These are phyloP conservation scores for Musa acuminata DNA, from an alignment of 176 grass and related monocot species.

Conservation along the genomic window DNA sequence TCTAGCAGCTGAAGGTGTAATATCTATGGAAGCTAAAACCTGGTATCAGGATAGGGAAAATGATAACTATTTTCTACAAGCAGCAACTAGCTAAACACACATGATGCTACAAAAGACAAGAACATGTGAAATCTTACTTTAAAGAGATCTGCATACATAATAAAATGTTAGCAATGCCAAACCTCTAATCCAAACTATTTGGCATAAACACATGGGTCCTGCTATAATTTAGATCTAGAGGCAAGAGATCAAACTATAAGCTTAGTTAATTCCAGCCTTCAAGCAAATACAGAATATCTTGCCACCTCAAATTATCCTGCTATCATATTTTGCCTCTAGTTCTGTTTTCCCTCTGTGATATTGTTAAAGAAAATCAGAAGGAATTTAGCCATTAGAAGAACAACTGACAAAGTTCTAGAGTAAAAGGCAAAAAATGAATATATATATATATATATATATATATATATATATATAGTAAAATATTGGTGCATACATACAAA, in stretches of 20 bases:
- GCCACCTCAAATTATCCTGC: neutral
- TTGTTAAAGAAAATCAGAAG: too few species aligned
- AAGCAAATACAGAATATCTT: neutral
- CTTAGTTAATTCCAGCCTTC: neutral
- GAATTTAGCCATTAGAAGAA: too few species aligned
- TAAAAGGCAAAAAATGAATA: too few species aligned
- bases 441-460: too few species aligned
- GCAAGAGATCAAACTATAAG: neutral
- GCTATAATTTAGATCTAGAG: neutral
- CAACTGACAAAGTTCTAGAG: too few species aligned
- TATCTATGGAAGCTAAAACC: conserved; percentile 10
- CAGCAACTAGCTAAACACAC: neutral
- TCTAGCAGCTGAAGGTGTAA: conserved; percentile 7
- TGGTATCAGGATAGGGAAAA: neutral
- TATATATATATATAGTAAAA: too few species aligned
- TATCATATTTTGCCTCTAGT: too few species aligned
- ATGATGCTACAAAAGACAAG: neutral
- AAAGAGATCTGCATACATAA: neutral
- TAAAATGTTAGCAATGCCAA: neutral
- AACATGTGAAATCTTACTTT: neutral
- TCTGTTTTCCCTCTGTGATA: too few species aligned
- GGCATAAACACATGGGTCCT: neutral
- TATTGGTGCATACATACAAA: too few species aligned
- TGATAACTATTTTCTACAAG: neutral
- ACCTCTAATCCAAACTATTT: neutral